Conservation (phyloP, 345 rosid genomes). For the Eucalyptus marginata region DNA sequence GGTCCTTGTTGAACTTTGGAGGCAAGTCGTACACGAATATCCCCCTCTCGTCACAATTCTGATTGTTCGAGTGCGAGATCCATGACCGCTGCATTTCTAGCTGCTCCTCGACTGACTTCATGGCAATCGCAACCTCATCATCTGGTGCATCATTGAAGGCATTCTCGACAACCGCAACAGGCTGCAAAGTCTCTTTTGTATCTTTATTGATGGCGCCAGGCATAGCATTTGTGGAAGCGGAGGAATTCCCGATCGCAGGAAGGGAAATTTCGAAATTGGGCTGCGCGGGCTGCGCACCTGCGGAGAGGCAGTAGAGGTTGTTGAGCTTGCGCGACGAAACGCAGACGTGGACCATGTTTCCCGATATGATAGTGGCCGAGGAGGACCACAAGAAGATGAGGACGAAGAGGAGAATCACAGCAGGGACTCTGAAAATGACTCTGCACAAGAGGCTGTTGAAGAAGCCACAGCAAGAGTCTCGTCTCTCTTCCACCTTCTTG, state of each 20-base stretch:
- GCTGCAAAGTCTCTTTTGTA: neutral
- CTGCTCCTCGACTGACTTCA: conserved; percentile 21
- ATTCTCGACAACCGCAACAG: neutral
- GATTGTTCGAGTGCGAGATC: conserved; percentile 3
- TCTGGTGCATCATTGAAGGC: neutral
- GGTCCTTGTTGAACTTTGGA: conserved; percentile 67
- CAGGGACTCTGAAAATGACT: conserved; percentile 35
- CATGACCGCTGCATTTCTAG: conserved; percentile 58
- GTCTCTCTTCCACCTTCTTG: conserved; percentile 5
- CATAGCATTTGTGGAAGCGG: neutral
- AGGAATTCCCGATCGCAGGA: conserved; percentile 1
- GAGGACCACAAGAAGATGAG: conserved; percentile 62
- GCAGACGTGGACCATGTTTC: conserved; percentile 54
- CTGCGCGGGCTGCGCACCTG: conserved; percentile 57
- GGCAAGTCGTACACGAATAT: conserved; percentile 72
- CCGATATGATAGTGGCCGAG: conserved; percentile 59
- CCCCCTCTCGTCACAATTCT: conserved; percentile 39
- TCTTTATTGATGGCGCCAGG: neutral
- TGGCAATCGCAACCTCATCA: conserved; percentile 28
- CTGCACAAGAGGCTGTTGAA: conserved; percentile 9
- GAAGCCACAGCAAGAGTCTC: neutral
- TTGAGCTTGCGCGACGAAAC: conserved; percentile 72
- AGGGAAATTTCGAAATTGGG: conserved; percentile 30
- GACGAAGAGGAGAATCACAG: conserved; percentile 24
- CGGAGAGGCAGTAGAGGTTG: conserved; percentile 74